Evolutionary conservation across 148 eudicot genomes (phyloP), one percentile per base, ranked within the genome.

Genomic region (Vaccinium macrocarpon): DNA sequence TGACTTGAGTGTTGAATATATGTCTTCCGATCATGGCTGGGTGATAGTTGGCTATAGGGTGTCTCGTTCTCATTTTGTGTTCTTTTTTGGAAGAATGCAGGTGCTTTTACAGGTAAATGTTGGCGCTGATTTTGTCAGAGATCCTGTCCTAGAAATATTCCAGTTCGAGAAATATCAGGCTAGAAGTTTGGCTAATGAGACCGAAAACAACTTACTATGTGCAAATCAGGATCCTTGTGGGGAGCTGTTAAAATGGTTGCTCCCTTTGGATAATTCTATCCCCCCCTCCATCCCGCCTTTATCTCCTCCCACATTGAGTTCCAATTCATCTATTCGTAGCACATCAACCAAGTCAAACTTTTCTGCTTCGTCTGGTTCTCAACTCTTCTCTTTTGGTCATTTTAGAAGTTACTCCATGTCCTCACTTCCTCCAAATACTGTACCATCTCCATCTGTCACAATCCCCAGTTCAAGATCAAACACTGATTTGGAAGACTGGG

Each of bases 391-490:
- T 86, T 94, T 96, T 89, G 90, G 93, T 71, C 89, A 95, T 89
- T 93, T 97, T 66, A 93, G 98, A 91, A 97, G 99, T 89, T 93
- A 97, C 85, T 97, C 99, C 86, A 97, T 97, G 99, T 95, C 99
- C 74, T 93, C 98, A 74, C 89, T 95, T 79, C 98, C 98, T 81
- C 93, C 89, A 84, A 96, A 87, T 87, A 81, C 76, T 27, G 13
- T 89, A 82, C 87, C 92, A 77, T 83, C 95, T 50, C 89, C 94
- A 82, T 81, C 97, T 85, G 86, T 78, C 87, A 62, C 92, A 76
- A 56, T 86, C 74, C 80, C 93, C 68, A 85, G 80, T 85, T 68
- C 94, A 42, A 93, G 84, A 82, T 89, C 95, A 86, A 89, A 23
- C 81, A 85, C 90, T 86, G 95, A 95, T 73, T 84, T 89, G 35